Conservation (phyloP, 1,284 basidiomycete genomes). For the Ustilago bromivora region DNA sequence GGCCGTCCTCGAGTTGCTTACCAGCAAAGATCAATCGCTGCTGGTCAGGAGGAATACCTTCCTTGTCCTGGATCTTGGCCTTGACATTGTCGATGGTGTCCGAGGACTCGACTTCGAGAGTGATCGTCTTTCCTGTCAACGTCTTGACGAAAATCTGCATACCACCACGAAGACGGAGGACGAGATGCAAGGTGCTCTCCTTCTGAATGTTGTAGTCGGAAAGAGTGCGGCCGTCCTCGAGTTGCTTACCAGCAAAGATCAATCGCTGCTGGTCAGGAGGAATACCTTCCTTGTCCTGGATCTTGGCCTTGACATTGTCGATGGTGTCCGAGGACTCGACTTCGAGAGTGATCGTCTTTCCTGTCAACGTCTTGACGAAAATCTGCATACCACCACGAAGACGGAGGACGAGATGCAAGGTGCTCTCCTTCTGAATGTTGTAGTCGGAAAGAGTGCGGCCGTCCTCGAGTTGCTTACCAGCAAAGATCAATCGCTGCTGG, state of each 20-base stretch:
- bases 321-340: slow-evolving; percentile 92
- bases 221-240: slow-evolving; percentile 70
- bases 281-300: slow-evolving; percentile 70
- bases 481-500: slow-evolving; percentile 72
- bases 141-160: slow-evolving; percentile 71
- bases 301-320: slow-evolving; percentile 77
- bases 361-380: slow-evolving; percentile 80
- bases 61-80: slow-evolving; percentile 69
- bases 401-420: slow-evolving; percentile 66
- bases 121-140: slow-evolving; percentile 98
- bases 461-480: slow-evolving; percentile 72
- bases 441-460: slow-evolving; percentile 71
- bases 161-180: slow-evolving; percentile 66
- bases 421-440: slow-evolving; percentile 70
- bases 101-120: slow-evolving; percentile 85
- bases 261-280: slow-evolving; percentile 72
- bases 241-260: slow-evolving; percentile 54
- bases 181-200: slow-evolving; percentile 65
- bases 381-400: slow-evolving; percentile 69
- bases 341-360: slow-evolving; percentile 95
- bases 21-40: slow-evolving; percentile 72
- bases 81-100: slow-evolving; percentile 91
- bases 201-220: slow-evolving; percentile 71
- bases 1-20: slow-evolving; percentile 72
- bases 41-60: slow-evolving; percentile 71